Base-by-base conservation (phyloP, 768 basidiomycete genomes). In the Asterophora parasitica region DNA sequence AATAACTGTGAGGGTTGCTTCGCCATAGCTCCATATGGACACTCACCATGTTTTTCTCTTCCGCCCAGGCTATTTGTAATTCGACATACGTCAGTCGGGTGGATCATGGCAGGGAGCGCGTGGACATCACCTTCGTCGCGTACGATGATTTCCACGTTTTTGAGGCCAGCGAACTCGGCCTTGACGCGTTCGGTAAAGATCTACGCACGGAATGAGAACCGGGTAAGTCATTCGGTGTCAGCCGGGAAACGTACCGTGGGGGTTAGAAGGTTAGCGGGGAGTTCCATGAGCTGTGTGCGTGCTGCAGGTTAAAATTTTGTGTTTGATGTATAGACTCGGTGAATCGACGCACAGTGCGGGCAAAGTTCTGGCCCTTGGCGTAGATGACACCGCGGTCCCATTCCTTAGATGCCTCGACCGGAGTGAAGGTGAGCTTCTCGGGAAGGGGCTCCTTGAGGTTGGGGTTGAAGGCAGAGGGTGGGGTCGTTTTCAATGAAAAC, bases 221-320 rank as follows among this genome's bases (percentile, higher is more conserved):
- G 23, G 23, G 23, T 23, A 3, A 3, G 23, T 23, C 3, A 23
- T 6, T 3, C 23, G 6, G 23, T 6, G 23, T 23, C 17, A 32
- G 5, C 20, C 42, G 37, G 27, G 17, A 43, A 23, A 62, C 74
- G 36, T 57, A 84, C 84, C 11, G 88, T 89, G 7, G 90, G 91
- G 1, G 89, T 92, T 72, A 90, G 70, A 64, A 92, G 79, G 63
- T 93, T 93, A 1, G 80, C 90, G 43, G 92, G 92, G 4, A 88
- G 67, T 65, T 93, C 92, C 81, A 80, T 84, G 39, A 93, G 73
- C 85, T 90, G 61, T 23, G 10, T 23, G 26, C 15, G 15, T 28
- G 10, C 33, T 11, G 27, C 17, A 6, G 11, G 11, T 49, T 31
- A 55, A 33, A 40, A 15, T 4, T 41, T 16, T 4, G 20, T 34